Evolutionary conservation across 2,329 filamentous ascomycete genomes (phyloP).

Genomic region (Myriosclerotinia duriaeana): DNA sequence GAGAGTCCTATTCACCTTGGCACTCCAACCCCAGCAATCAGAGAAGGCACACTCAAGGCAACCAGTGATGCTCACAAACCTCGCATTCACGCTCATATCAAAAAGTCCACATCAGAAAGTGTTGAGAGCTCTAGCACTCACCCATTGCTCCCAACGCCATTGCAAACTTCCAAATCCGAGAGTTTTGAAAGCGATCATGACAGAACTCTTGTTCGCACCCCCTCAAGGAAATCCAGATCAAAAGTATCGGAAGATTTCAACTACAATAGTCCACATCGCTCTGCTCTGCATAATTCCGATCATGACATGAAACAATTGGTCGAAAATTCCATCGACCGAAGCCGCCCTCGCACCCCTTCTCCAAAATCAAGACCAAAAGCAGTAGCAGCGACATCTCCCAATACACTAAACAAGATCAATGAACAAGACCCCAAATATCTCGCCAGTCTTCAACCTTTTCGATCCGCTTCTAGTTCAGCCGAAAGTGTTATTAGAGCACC

Average conservation of each 20-base stretch:
- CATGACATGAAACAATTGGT: not conserved
- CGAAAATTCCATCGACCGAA: slow-evolving; percentile 15
- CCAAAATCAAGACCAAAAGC: not conserved
- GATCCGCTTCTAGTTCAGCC: slow-evolving; percentile 8
- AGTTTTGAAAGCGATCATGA: not conserved
- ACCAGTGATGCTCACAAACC: not conserved
- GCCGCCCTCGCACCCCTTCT: slow-evolving; percentile 19
- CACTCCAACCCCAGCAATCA: not conserved
- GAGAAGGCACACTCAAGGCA: not conserved
- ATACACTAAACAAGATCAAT: slow-evolving; percentile 32
- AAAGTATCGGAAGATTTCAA: not conserved
- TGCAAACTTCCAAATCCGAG: not conserved
- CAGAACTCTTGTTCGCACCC: not conserved
- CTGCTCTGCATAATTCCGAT: not conserved
- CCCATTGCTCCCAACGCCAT: too few species aligned
- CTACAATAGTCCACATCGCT: not conserved
- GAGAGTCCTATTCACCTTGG: not conserved
- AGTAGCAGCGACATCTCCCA: slow-evolving; percentile 25
- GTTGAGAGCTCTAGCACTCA: not conserved
- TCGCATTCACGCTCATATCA: not conserved
- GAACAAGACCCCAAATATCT: slow-evolving; percentile 33
- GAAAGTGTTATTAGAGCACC: slow-evolving; percentile 4
- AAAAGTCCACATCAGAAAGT: not conserved
- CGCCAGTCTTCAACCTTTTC: slow-evolving; percentile 28
- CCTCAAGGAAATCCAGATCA: not conserved